Conservation (phyloP, 306 rosid genomes). For the Rosa lucieae region DNA sequence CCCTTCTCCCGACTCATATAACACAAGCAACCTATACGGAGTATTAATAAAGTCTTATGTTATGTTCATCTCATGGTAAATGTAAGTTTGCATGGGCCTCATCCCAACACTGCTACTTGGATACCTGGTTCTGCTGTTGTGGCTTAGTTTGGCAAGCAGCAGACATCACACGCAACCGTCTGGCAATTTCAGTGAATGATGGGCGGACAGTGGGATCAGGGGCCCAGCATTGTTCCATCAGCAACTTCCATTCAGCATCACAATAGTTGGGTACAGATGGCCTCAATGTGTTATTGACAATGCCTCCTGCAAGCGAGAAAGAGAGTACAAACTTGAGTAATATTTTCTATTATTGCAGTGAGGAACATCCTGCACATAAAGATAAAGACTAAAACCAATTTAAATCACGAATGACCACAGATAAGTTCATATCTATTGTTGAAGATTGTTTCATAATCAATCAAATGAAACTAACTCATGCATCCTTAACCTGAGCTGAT, state of each 20-base stretch:
- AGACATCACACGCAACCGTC: constrained; percentile 73
- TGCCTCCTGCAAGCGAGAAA: constrained; percentile 63
- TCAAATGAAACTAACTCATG: background rate
- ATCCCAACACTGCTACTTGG: constrained; percentile 30
- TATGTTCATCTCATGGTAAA: background rate
- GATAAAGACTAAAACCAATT: background rate
- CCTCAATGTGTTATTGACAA: constrained; percentile 77
- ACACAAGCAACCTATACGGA: constrained; percentile 17
- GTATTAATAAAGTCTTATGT: constrained; percentile 12
- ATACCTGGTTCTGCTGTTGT: constrained; percentile 31
- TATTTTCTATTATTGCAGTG: background rate
- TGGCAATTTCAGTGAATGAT: constrained; percentile 77
- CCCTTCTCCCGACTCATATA: constrained; percentile 23
- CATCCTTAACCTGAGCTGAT: background rate
- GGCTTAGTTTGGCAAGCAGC: constrained; percentile 59
- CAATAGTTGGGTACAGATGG: constrained; percentile 66
- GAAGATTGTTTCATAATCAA: background rate
- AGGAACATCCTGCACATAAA: background rate
- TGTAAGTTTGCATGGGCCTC: constrained; percentile 4
- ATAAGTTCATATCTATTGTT: background rate
- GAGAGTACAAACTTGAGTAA: background rate
- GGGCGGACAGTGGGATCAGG: constrained; percentile 78
- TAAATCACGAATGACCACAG: background rate
- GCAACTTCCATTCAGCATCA: constrained; percentile 72
- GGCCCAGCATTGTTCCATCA: constrained; percentile 94